Evolutionary conservation across 768 basidiomycete species (phyloP), one percentile per base, ranked within the genome.

Genomic region (Xerocomus brunneocitrinus): DNA sequence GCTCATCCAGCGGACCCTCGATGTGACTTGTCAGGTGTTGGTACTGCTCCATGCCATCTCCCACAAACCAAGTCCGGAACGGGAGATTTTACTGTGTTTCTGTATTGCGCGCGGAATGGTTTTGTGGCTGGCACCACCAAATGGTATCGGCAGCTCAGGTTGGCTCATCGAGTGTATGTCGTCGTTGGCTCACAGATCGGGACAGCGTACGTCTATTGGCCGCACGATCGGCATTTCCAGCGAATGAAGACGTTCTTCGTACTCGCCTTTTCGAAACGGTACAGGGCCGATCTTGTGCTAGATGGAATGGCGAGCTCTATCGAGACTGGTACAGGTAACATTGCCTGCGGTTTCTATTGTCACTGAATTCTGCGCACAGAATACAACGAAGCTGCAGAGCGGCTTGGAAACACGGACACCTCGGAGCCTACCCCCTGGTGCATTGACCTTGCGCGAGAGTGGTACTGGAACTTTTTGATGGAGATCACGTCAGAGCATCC

Each of bases 201-300:
- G 7, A 22, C 42, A 76, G 76, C 71, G 2, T 79, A 72, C 55
- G 62, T 73, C 3, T 76, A 74, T 51, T 75, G 71, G 69, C 70
- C 73, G 1, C 62, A 63, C 4, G 71, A 76, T 53, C 6, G 22
- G 0, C 55, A 67, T 49, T 80, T 73, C 53, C 63, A 71, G 49
- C 66, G 69, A n/a, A 67, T 78, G 46, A 66, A 69, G 27, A 51
- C 66, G 12, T 67, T 79, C 12, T 74, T 74, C 53, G 60, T 63
- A 1, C 67, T 75, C n/a, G 61, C 73, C 1, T 79, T 78, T 46
- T 67, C 69, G 31, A 50, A 55, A 0, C 55, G 64, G 12, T 74
- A 73, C 53, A 67, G 73, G 31, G 54, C 66, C 12, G 67, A 70
- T 19, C 44, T 79, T 6, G 50, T 68, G 12, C 70, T 74, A 28